Conservation (phyloP, 441 rosid genomes). For the Theobroma grandiflorum region DNA sequence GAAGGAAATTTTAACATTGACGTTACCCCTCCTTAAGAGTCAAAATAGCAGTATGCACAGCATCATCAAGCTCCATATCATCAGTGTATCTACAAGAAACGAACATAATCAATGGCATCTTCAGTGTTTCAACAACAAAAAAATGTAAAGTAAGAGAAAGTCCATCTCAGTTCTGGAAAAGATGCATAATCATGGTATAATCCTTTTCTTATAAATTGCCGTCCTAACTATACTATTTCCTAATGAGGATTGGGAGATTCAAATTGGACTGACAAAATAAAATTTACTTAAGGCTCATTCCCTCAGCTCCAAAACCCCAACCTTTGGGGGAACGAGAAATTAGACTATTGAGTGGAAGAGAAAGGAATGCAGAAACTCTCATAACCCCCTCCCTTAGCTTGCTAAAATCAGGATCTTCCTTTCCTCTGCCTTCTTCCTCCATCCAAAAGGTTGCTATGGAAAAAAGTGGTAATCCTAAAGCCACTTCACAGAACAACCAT, state of each 20-base stretch:
- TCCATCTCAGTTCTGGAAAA: background rate
- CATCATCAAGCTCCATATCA: constrained; percentile 99
- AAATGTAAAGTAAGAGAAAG: background rate
- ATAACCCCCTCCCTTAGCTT: background rate
- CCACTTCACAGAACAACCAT: background rate
- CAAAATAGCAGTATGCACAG: constrained; percentile 96
- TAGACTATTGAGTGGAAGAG: background rate
- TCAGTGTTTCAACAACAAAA: background rate
- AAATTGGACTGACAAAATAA: background rate
- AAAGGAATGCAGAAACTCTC: background rate
- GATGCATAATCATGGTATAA: background rate
- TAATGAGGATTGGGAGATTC: background rate
- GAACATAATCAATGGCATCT: constrained; percentile 6
- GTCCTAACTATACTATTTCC: background rate
- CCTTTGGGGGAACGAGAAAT: background rate
- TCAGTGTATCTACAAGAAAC: constrained; percentile 72
- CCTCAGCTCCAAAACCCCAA: background rate
- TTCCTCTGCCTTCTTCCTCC: background rate
- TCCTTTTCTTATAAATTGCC: background rate
- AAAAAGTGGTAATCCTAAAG: background rate
- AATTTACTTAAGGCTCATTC: background rate
- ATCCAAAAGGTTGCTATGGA: background rate
- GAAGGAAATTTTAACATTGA: background rate
- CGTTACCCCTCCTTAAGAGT: constrained; percentile 95
- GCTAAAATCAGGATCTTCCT: background rate